Evolutionary conservation across 2,329 filamentous ascomycete species (phyloP).

Genomic region (Huntiella omanensis): DNA sequence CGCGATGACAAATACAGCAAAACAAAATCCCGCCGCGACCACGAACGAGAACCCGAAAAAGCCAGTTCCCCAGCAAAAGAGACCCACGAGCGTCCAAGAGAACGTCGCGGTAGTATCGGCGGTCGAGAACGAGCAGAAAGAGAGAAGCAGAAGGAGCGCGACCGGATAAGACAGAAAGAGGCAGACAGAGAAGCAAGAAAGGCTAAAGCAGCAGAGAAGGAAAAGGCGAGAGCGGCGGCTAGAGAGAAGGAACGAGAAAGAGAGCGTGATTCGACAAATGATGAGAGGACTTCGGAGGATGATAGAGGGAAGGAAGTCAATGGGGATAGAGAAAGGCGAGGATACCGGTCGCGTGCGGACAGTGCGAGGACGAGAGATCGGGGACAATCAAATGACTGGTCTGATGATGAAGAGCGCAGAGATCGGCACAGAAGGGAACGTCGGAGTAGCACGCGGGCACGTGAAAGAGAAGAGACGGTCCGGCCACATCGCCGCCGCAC

Average conservation of each 20-base stretch:
- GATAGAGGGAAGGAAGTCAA: slow-evolving; percentile 7
- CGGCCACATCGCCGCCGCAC: slow-evolving; percentile 10
- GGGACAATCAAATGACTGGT: slow-evolving; percentile 9
- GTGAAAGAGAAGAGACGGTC: slow-evolving; percentile 8
- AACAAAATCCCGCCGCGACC: slow-evolving; percentile 1
- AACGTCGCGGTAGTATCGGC: slow-evolving; percentile 10
- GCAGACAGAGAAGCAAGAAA: not conserved
- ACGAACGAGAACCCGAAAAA: slow-evolving; percentile 6
- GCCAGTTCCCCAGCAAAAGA: slow-evolving; percentile 13
- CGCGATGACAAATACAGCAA: slow-evolving; percentile 11
- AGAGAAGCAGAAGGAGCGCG: slow-evolving; percentile 11
- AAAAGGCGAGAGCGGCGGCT: slow-evolving; percentile 1
- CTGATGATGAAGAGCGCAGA: slow-evolving; percentile 12
- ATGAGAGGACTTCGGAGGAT: slow-evolving; percentile 5
- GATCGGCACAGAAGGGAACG: slow-evolving; percentile 10
- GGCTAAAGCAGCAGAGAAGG: not conserved
- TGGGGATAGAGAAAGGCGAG: slow-evolving; percentile 3
- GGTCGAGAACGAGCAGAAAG: slow-evolving; percentile 7
- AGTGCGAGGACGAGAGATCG: slow-evolving; percentile 11
- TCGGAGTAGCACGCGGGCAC: slow-evolving; percentile 8
- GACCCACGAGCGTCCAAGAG: slow-evolving; percentile 6
- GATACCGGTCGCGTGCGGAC: slow-evolving; percentile 8
- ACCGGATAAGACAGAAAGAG: slow-evolving; percentile 6
- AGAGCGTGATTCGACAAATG: slow-evolving; percentile 3
- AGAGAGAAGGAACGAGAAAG: slow-evolving; percentile 3